These are phyloP conservation scores for Zymoseptoria passerinii DNA, from an alignment of 2,329 filamentous ascomycete genomes.

Conservation along the genomic window DNA sequence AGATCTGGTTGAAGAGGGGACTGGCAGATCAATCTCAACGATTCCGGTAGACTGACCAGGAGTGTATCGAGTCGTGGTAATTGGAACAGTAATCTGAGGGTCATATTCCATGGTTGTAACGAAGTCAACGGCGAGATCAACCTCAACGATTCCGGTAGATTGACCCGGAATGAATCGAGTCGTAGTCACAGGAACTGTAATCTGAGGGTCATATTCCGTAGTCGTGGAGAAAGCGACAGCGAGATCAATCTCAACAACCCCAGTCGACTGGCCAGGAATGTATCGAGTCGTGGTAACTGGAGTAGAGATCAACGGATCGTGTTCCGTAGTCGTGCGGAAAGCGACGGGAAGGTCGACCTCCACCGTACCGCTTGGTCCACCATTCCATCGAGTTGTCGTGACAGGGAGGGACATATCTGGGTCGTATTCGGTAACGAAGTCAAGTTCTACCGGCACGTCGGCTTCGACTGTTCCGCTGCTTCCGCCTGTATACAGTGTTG, in stretches of 20 bases:
- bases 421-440: neutral
- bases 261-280: neutral
- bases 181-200: neutral
- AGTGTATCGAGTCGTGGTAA: neutral
- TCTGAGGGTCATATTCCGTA: neutral
- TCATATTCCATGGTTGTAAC: neutral
- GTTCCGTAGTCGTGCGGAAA: neutral
- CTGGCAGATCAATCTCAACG: neutral
- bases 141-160: neutral
- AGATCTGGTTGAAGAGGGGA: too few relatives aligned
- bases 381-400: neutral
- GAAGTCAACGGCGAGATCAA: neutral
- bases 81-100: neutral
- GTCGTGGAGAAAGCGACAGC: neutral
- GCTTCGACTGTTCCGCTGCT: neutral
- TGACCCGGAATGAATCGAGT: neutral
- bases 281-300: neutral
- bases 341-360: neutral
- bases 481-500: neutral
- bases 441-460: neutral
- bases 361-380: neutral
- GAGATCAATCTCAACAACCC: neutral
- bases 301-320: neutral
- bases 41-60: neutral
- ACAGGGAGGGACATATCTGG: neutral